These are phyloP conservation scores for Penicillium sclerotiorum DNA, from an alignment of 2,329 filamentous ascomycete genomes.

Conservation along the genomic window DNA sequence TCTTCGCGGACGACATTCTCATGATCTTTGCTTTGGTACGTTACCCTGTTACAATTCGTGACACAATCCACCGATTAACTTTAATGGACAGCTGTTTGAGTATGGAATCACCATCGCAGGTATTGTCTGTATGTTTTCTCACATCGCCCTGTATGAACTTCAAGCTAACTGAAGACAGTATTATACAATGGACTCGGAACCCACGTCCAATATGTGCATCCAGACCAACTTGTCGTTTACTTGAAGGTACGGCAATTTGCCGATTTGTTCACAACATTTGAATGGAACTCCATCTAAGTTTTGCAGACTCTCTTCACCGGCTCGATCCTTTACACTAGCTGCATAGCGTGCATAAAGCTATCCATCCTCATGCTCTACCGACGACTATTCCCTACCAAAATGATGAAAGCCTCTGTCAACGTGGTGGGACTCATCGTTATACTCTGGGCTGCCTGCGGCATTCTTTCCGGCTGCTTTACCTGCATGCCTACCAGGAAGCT, in stretches of 20 bases:
- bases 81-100: slow-evolving; percentile 18
- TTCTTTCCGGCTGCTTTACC: slow-evolving; percentile 26
- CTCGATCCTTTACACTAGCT: slow-evolving; percentile 28
- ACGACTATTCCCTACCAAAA: slow-evolving; percentile 26
- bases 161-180: slow-evolving; percentile 12
- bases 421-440: slow-evolving; percentile 23
- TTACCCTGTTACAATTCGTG: too few species aligned
- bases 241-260: slow-evolving; percentile 19
- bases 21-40: slow-evolving; percentile 20
- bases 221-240: slow-evolving; percentile 22
- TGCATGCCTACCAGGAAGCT: slow-evolving; percentile 31
- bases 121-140: slow-evolving; percentile 23
- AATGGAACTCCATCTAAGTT: not conserved
- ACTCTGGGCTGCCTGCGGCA: slow-evolving; percentile 28
- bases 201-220: slow-evolving; percentile 20
- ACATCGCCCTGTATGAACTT: not conserved
- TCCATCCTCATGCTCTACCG: slow-evolving; percentile 34
- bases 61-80: not conserved
- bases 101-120: slow-evolving; percentile 28
- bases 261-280: not conserved
- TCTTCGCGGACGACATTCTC: slow-evolving; percentile 12
- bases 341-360: slow-evolving; percentile 30
- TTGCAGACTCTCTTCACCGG: slow-evolving; percentile 26
- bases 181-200: slow-evolving; percentile 29
- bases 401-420: slow-evolving; percentile 26